Evolutionary conservation across 2,329 filamentous ascomycete species (phyloP), one percentile per base, ranked within the genome.

Genomic region (Ophioceras dolichostomum): DNA sequence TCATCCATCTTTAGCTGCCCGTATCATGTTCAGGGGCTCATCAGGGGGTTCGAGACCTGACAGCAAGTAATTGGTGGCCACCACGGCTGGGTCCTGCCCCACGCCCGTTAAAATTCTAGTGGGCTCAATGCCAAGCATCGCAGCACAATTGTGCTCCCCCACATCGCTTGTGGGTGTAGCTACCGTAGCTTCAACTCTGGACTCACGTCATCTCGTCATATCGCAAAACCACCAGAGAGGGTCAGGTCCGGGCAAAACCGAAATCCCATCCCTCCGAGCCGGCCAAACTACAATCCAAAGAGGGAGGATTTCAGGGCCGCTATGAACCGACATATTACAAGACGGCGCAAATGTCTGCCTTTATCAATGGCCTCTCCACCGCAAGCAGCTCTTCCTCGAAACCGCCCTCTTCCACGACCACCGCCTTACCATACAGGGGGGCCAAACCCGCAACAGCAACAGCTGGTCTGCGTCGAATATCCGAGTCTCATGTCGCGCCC

Each of bases 301-400:
- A 26, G 16, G 19, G 14, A 24, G 43, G 38, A 44, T 42, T 34
- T 14, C 19, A 37, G 45, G 49, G 57, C 49, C 61, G 61, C 58
- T 53, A 67, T 67, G 64, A 56, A 55, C 59, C 52, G 53, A 49
- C 51, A 44, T 27, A 40, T 47, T 45, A 54, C 53, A 49, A 52
- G 55, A 53, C 51, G 50, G 49, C 48, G 49, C 57, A 62, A 61
- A 70, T 70, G 66, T 66, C 65, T 54, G 52, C 58, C 49, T 55
- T 60, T 46, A 46, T 57, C 42, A 67, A 67, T 57, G 62, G 65
- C 59, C 58, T 56, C 48, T 52, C 50, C 42, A 45, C 45, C 33
- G 43, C 44, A 27, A 22, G 13, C 28, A 22, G 20, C 35, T 24
- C 29, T 29, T 33, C 41, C 19, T 26, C 38, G 41, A 40, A 38